Evolutionary conservation across 352 stramenopile genomes (phyloP).

Genomic region (Peronospora tabacina): DNA sequence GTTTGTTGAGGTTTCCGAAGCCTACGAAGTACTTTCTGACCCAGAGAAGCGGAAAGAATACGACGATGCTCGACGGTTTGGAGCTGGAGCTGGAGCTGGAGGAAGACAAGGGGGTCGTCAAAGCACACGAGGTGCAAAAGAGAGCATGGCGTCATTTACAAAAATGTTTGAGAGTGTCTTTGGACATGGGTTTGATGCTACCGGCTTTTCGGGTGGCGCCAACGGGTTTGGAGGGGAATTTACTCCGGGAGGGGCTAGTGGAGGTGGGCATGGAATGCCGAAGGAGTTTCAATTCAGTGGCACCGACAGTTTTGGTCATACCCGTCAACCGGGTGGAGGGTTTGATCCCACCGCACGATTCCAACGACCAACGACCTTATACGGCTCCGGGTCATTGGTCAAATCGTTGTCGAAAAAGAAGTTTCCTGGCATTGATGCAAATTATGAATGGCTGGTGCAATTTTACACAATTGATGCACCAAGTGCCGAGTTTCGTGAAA

Average conservation of each 20-base stretch:
- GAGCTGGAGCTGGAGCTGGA: constrained; percentile 19
- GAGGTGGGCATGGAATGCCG: constrained; percentile 32
- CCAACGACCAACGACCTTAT: constrained; percentile 39
- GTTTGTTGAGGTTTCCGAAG: constrained; percentile 89
- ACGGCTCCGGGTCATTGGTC: constrained; percentile 53
- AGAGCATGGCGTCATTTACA: constrained; percentile 64
- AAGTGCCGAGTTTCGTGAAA: constrained; percentile 51
- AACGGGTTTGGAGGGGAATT: constrained; percentile 27
- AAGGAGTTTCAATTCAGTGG: constrained; percentile 74
- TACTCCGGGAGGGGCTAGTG: constrained; percentile 13
- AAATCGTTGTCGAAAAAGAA: constrained; percentile 60
- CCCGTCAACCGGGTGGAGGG: constrained; percentile 17
- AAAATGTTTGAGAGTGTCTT: constrained; percentile 89
- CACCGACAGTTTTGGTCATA: constrained; percentile 73
- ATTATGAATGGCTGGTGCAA: constrained; percentile 77
- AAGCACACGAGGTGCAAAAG: constrained; percentile 27
- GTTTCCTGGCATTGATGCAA: constrained; percentile 55
- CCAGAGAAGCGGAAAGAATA: constrained; percentile 85
- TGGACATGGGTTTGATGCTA: constrained; percentile 44
- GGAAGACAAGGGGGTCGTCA: constrained; percentile 19
- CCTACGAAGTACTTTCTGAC: constrained; percentile 90
- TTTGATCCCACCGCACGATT: constrained; percentile 5
- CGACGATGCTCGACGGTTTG: constrained; percentile 64
- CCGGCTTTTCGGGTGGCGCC: constrained; percentile 11
- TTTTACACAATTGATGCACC: constrained; percentile 62